Base-by-base conservation (phyloP, 495 filamentous ascomycete species). In the Astrocystis sublimbata region DNA sequence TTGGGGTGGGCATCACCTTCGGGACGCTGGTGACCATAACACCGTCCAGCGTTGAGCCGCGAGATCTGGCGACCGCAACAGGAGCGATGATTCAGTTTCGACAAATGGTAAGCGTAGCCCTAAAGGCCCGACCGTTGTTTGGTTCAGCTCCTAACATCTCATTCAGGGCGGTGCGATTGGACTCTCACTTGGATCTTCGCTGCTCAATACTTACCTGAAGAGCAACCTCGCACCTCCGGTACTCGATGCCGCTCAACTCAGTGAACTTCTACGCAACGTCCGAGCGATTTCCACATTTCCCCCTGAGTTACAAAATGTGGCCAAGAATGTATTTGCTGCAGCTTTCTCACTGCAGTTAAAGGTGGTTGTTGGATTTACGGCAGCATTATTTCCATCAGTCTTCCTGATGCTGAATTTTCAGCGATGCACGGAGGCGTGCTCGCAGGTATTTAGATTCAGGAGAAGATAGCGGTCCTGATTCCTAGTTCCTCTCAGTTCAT, bases 81-180 rank as follows among this genome's bases (percentile, higher is more conserved):
- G 52, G 52, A 9, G 52, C 52, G 17, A 56, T 56, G 21, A 40
- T 56, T 33, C 52, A 56, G 52, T 40, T 56, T 19, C 52, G 52
- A 40, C 36, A 40, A 40, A 40, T 15, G 36, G 36, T 40, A 40
- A 40, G 36, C 36, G 9, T 40, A 40, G 36, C 36, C 36, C 10
- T 15, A 13, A 40, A 40, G n/a, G 9, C 36, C 9, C 9, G n/a
- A 40, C n/a, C 36, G 10, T 40, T 40, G 36, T 15, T 40, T 40
- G n/a, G 10, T 15, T 40, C n/a, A 40, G n/a, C n/a, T n/a, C n/a
- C 36, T 40, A 40, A 40, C 36, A n/a, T n/a, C 15, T 6, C 41
- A 15, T 33, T 45, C 41, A 40, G 36, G 41, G 41, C 7, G 41
- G 41, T 21, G 41, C 41, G 6, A 45, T 45, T 45, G 41, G 41